Conservation (phyloP, 2,329 filamentous ascomycete genomes). For the Colletotrichum spaethianum region DNA sequence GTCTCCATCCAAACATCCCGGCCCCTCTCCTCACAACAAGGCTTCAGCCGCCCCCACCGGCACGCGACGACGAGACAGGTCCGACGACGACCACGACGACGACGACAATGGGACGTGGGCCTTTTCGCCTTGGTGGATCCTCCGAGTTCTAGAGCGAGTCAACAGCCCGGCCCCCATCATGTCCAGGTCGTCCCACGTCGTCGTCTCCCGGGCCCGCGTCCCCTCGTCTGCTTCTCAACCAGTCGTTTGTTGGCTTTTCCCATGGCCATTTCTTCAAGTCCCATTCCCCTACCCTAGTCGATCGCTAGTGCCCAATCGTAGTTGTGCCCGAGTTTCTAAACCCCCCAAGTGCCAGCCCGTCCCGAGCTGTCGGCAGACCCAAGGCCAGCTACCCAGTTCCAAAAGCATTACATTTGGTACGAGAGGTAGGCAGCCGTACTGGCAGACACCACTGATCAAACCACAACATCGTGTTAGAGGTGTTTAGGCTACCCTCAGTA, state of each 20-base stretch:
- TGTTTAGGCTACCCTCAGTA: not conserved
- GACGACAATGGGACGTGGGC: constrained; percentile 3
- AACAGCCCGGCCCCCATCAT: constrained; percentile 28
- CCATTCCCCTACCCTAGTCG: not conserved
- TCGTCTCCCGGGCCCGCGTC: constrained; percentile 1
- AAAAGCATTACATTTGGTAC: not conserved
- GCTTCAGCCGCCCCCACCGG: constrained; percentile 28
- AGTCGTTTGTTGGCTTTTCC: constrained; percentile 14
- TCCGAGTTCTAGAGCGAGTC: constrained; percentile 38
- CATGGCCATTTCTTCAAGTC: constrained; percentile 19
- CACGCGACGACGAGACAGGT: constrained; percentile 32
- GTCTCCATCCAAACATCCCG: constrained; percentile 29
- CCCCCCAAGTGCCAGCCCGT: constrained; percentile 10
- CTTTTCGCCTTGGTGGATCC: constrained; percentile 4
- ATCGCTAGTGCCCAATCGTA: constrained; percentile 19
- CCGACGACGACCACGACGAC: constrained; percentile 1
- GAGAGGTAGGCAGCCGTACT: constrained; percentile 3
- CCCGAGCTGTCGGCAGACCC: constrained; percentile 16
- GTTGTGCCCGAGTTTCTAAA: constrained; percentile 4
- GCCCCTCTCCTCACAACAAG: not conserved
- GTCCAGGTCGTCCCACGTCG: constrained; percentile 29
- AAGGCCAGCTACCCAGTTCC: constrained; percentile 1
- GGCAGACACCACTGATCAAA: not conserved
- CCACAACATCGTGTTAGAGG: not conserved
- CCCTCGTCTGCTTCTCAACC: not conserved